phyloP scores from a whole-genome alignment of 1,139 yeast species.

The Petasospora rhodanensis region DNA sequence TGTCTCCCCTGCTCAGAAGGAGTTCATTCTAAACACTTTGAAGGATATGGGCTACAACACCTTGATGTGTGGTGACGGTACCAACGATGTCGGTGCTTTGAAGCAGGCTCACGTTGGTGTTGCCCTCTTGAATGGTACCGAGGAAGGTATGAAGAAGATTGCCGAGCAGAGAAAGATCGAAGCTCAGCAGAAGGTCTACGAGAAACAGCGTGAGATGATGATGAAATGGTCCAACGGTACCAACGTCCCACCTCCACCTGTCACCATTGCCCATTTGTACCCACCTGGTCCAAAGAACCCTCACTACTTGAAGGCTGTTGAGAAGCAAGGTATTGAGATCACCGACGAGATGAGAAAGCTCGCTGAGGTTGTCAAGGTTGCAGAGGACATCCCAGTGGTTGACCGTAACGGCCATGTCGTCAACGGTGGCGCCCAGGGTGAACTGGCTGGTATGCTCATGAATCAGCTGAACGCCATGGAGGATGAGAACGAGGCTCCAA shows the following conservation, averaged over 20 bases:
- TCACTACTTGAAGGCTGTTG: slow-evolving; percentile 79
- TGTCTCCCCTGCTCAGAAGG: slow-evolving; percentile 95
- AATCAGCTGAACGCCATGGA: slow-evolving; percentile 66
- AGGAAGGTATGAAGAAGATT: slow-evolving; percentile 85
- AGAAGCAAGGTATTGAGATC: slow-evolving; percentile 72
- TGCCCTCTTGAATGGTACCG: slow-evolving; percentile 95
- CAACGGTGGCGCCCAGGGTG: slow-evolving; percentile 31
- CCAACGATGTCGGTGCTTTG: slow-evolving; percentile 98
- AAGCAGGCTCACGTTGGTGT: slow-evolving; percentile 98
- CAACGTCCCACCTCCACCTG: slow-evolving; percentile 83
- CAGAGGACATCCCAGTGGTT: slow-evolving; percentile 32
- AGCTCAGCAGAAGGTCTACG: slow-evolving; percentile 63
- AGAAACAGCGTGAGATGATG: slow-evolving; percentile 78
- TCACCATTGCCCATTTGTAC: slow-evolving; percentile 82
- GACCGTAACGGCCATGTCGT: slow-evolving; percentile 27
- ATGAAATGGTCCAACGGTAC: slow-evolving; percentile 78
- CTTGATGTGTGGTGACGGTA: slow-evolving; percentile 99
- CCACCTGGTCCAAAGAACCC: slow-evolving; percentile 97
- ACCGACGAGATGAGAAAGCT: slow-evolving; percentile 61
- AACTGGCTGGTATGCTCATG: slow-evolving; percentile 72
- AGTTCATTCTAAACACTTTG: slow-evolving; percentile 76
- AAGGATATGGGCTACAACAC: slow-evolving; percentile 90
- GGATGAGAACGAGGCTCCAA: slow-evolving; percentile 83
- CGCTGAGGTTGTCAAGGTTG: slow-evolving; percentile 39
- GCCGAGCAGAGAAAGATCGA: slow-evolving; percentile 76